Conservation (phyloP, 257 asterid species). For the Paraleonurus japonicus region DNA sequence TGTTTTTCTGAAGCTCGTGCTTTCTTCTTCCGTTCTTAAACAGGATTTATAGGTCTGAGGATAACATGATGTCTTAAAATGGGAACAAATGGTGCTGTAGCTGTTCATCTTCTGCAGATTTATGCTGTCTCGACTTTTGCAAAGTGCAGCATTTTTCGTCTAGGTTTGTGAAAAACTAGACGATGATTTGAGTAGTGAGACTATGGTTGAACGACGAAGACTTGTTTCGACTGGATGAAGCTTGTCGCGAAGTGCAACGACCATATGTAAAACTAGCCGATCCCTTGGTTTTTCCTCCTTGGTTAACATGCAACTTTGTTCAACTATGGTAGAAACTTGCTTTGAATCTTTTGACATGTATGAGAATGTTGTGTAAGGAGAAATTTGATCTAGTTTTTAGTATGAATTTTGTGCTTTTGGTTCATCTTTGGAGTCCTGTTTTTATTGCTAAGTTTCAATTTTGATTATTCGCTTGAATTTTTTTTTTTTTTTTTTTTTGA, state of each 20-base stretch:
- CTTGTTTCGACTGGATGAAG: background rate
- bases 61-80: background rate
- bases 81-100: background rate
- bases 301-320: background rate
- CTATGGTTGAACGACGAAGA: background rate
- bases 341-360: slow-evolving; percentile 13
- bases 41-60: slow-evolving; percentile 33
- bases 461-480: too few relatives aligned
- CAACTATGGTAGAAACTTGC: slow-evolving; percentile 12
- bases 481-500: too few relatives aligned
- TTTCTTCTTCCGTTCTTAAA: background rate
- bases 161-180: slow-evolving; percentile 9
- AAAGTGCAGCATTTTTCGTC: background rate
- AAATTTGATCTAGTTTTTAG: slow-evolving; percentile 1
- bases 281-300: background rate
- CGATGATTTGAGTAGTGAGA: slow-evolving; percentile 3
- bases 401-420: background rate
- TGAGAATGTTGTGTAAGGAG: slow-evolving; percentile 1
- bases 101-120: background rate
- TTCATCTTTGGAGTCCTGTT: background rate
- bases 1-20: too few relatives aligned
- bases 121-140: background rate
- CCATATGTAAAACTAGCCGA: background rate
- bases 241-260: background rate
- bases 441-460: background rate